phyloP scores from a whole-genome alignment of 75 land plant species.

The Selaginella tamariscina region DNA sequence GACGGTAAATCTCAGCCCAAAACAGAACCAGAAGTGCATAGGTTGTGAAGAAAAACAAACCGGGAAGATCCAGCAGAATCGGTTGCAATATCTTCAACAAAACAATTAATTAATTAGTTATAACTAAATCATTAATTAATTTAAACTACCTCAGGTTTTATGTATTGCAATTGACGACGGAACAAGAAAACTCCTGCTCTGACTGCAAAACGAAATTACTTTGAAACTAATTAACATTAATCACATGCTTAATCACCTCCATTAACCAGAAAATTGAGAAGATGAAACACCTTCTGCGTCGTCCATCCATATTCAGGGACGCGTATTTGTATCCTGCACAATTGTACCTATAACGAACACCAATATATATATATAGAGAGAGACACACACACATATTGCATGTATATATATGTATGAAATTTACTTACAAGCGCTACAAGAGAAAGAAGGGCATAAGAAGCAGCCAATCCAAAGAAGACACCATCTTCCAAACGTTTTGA shows the following conservation, averaged over 20 bases:
- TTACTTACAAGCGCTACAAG: neutral
- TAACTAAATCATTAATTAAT: neutral
- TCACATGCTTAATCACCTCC: neutral
- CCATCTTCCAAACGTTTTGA: neutral
- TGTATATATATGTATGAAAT: too few species aligned
- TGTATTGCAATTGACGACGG: slow-evolving; percentile 36
- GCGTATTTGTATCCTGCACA: neutral
- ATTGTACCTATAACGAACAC: slow-evolving; percentile 5
- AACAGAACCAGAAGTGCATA: slow-evolving; percentile 69
- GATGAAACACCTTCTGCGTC: slow-evolving; percentile 12
- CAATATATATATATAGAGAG: too few species aligned
- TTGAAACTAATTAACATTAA: neutral
- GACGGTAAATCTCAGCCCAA: slow-evolving; percentile 90
- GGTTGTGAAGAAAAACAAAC: slow-evolving; percentile 73
- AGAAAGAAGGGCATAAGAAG: neutral
- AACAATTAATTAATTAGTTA: neutral
- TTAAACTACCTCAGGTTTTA: slow-evolving; percentile 44
- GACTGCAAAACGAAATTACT: slow-evolving; percentile 26
- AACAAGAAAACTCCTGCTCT: slow-evolving; percentile 48
- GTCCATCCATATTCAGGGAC: slow-evolving; percentile 13
- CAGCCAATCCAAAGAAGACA: neutral
- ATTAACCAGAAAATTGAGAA: slow-evolving; percentile 6
- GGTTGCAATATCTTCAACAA: slow-evolving; percentile 45
- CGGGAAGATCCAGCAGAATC: slow-evolving; percentile 63
- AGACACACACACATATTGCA: neutral